Evolutionary conservation across 345 rosid genomes (phyloP), one percentile per base, ranked within the genome.

Genomic region (Hypericum perforatum): DNA sequence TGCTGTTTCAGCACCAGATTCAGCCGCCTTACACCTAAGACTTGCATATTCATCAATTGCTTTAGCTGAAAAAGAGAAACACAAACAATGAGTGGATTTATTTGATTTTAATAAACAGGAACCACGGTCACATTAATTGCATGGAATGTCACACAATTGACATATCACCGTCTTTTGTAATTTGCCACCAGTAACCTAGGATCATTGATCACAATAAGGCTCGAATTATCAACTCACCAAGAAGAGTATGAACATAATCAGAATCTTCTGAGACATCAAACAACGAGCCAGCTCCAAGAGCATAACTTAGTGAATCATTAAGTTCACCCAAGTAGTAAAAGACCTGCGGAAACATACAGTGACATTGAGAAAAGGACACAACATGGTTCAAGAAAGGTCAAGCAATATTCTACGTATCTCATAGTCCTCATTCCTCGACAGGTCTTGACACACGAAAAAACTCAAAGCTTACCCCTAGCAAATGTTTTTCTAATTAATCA

Each of bases 11-110:
- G 59, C 76, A 54, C 58, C 79, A 49, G 87, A 76, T 76, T 85
- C 95, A 40, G 76, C 78, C 9, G 79, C 96, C 79, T 80, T 86
- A 13, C 86, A 74, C 77, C 83, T 87, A 57, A 86, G 84, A 60
- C 83, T 81, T 42, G 88, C 97, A 82, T 94, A 94, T 68, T 94
- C 99, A 71, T 94, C 97, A 53, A 94, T 89, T 7, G 96, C 99
- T 76, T 89, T 89, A 13, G 95, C 97, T 94, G 92, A 52, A 49
- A 49, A 53, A 66, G 13, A 68, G 43, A 47, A 65, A 43, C 39
- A 43, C 40, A 67, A 46, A 22, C 13, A 65, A 57, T 37, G 13
- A 42, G 41, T 22, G 43, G 32, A 22, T 1, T 22, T 22, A 22
- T 4, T 1, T 22, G 32, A 1, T 22, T 22, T 22, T 22, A 4